Evolutionary conservation across 129 eudicot species (phyloP), one percentile per base, ranked within the genome.

Genomic region (Gnaphalium uliginosum): DNA sequence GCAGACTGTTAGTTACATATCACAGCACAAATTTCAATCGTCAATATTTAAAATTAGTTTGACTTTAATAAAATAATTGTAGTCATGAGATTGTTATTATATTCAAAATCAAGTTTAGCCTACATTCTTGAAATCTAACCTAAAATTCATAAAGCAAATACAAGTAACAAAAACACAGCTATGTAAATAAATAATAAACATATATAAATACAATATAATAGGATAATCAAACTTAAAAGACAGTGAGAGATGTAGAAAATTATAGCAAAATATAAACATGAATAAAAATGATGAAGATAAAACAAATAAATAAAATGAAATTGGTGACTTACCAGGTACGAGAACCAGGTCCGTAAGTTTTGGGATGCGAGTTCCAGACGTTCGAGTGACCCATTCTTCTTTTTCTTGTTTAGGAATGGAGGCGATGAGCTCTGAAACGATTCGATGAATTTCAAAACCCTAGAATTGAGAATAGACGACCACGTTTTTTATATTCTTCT

Each of bases 271-370:
- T 5, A 43, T 43, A 11, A 43, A 43, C 51, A 43, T 13, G 51
- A 43, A 43, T 13, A 43, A 13, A n/a, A 43, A 43, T 43, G 51
- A 43, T 11, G 18, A 18, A 5, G 18, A 11, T 13, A 43, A 43
- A 13, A n/a, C n/a, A 1, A 43, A 11, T 43, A 13, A 43, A 0
- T 10, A 11, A 13, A 43, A 11, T 41, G 51, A 3, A 13, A 43
- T 13, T 14, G 51, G 18, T 43, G 51, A 13, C 51, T 57, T 21
- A 58, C 30, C 64, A 57, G 27, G 63, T 57, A 7, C 63, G 63
- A 58, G 63, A 58, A 58, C 63, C 63, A 59, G 65, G 65, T 11
- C 65, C 65, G 65, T 59, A 59, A 26, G 65, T 59, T 59, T 59
- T 59, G 30, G 65, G 65, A 14, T 59, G 65, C 14, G 65, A 59